Evolutionary conservation across 2,329 filamentous ascomycete species (phyloP).

Genomic region (Cryphonectria nitschkei): DNA sequence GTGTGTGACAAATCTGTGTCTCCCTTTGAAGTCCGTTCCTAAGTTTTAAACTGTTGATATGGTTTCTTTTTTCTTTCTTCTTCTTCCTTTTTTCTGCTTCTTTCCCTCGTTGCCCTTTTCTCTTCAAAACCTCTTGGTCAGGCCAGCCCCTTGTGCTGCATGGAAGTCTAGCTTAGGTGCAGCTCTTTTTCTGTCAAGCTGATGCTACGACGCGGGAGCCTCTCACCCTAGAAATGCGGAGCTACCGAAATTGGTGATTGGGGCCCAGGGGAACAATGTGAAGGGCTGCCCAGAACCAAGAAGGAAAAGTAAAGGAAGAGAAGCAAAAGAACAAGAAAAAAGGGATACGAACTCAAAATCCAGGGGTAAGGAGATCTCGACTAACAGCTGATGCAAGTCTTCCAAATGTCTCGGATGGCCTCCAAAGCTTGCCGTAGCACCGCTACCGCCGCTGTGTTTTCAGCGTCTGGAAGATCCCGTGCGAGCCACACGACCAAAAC

Average conservation of each 20-base stretch:
- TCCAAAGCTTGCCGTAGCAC: not conserved
- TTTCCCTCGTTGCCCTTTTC: no score
- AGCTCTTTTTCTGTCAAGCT: not conserved
- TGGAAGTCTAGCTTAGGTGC: not conserved
- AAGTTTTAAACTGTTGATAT: not conserved
- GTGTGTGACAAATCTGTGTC: not conserved
- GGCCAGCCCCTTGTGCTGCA: not conserved
- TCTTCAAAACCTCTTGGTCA: not conserved
- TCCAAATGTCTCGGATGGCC: not conserved
- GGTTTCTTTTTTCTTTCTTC: not conserved
- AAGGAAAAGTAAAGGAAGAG: not conserved
- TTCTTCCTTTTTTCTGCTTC: no score
- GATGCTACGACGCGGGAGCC: constrained; percentile 5
- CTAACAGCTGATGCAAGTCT: not conserved
- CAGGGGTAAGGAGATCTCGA: not conserved
- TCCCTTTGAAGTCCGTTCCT: not conserved
- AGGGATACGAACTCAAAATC: not conserved
- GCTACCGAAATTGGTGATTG: constrained; percentile 8
- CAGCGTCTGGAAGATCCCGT: not conserved
- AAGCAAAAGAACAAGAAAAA: not conserved
- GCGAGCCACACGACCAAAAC: not conserved
- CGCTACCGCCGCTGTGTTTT: not conserved
- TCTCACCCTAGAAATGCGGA: constrained; percentile 19
- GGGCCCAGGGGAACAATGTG: not conserved
- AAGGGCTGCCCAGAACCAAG: not conserved